phyloP scores from a whole-genome alignment of 2,329 filamentous ascomycete species.

The Botrytis sinoallii region DNA sequence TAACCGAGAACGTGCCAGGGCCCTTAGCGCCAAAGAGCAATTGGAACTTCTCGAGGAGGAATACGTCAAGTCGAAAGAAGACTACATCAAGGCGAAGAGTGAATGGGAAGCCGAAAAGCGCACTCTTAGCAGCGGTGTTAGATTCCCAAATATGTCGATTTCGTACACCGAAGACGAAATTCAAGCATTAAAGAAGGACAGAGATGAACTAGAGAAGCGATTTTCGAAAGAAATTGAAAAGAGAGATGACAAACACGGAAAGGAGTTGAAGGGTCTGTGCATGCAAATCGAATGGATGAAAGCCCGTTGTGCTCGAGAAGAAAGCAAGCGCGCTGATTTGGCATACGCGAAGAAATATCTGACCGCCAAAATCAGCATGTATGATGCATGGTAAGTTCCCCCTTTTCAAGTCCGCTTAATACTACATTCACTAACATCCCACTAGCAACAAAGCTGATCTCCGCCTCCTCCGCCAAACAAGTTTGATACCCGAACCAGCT shows the following conservation, averaged over 20 bases:
- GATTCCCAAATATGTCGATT: constrained; percentile 41
- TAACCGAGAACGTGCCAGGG: constrained; percentile 40
- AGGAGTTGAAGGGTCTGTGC: constrained; percentile 75
- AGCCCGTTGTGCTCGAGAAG: constrained; percentile 75
- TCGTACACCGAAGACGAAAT: constrained; percentile 42
- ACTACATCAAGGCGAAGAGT: constrained; percentile 36
- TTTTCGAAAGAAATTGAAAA: constrained; percentile 36
- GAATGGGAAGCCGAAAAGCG: constrained; percentile 47
- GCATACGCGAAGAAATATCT: constrained; percentile 87
- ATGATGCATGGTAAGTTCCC: constrained; percentile 79
- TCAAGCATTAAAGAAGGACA: constrained; percentile 37
- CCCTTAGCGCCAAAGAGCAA: constrained; percentile 27
- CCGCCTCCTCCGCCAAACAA: constrained; percentile 79
- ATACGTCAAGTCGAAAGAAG: constrained; percentile 34
- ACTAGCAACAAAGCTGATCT: constrained; percentile 89
- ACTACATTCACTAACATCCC: constrained; percentile 23
- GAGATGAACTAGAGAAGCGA: constrained; percentile 51
- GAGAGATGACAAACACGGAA: constrained; percentile 62
- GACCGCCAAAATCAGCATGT: constrained; percentile 73
- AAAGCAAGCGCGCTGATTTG: constrained; percentile 73
- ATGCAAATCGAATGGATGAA: constrained; percentile 92
- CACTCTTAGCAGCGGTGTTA: constrained; percentile 41
- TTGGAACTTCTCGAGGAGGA: constrained; percentile 39
- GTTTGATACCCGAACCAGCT: constrained; percentile 46
- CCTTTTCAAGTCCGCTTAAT: constrained; percentile 10